These are phyloP conservation scores for Fraxinus sp. DNA, from an alignment of 305 asterid species.

Conservation along the genomic window DNA sequence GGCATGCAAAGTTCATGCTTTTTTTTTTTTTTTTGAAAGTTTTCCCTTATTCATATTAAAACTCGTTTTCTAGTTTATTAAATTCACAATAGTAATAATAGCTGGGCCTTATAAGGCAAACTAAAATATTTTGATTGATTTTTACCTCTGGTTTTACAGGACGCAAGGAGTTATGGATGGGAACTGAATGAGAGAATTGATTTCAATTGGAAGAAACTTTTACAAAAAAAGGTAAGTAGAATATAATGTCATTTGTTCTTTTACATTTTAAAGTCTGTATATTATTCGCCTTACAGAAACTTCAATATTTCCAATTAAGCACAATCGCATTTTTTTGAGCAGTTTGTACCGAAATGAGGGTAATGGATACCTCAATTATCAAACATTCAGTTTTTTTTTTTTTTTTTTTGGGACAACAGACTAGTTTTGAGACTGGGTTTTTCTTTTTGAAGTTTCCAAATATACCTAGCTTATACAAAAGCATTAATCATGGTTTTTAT, in stretches of 20 bases:
- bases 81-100: neutral
- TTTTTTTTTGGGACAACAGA: neutral
- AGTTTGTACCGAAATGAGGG: neutral
- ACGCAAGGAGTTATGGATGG: constrained; percentile 93
- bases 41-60: neutral
- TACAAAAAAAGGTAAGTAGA: constrained; percentile 74
- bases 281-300: neutral
- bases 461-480: neutral
- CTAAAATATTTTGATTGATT: neutral
- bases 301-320: neutral
- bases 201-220: constrained; percentile 95
- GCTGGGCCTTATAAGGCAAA: neutral
- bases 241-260: constrained; percentile 2
- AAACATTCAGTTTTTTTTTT: neutral
- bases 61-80: neutral
- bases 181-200: constrained; percentile 73
- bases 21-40: neutral
- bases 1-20: neutral
- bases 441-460: neutral
- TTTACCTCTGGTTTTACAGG: constrained; percentile 47
- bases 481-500: neutral
- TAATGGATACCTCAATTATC: neutral
- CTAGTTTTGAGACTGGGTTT: neutral
- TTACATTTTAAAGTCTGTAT: neutral
- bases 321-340: neutral